Evolutionary conservation across 495 filamentous ascomycete species (phyloP).

Genomic region (Penicillium alfredii): DNA sequence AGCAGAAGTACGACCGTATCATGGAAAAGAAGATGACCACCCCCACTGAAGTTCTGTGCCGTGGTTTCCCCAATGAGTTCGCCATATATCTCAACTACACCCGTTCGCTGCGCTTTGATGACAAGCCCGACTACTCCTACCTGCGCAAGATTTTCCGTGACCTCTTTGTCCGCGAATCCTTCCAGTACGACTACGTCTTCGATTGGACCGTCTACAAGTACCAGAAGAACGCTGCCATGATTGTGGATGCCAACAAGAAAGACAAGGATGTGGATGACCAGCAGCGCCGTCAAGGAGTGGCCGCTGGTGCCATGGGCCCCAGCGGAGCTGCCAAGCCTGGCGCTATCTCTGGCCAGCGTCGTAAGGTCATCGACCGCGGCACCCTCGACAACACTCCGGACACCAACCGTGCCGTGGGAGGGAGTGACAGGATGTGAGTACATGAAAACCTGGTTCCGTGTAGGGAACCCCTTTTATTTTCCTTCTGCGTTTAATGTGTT

Average conservation of each 20-base stretch:
- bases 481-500: slow-evolving; percentile 78
- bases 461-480: slow-evolving; percentile 66
- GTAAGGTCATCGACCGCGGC: slow-evolving; percentile 74
- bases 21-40: slow-evolving; percentile 99
- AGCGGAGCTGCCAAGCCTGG: slow-evolving; percentile 60
- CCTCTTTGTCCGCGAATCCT: slow-evolving; percentile 97
- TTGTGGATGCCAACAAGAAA: slow-evolving; percentile 70
- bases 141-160: slow-evolving; percentile 99
- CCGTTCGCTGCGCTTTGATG: slow-evolving; percentile 95
- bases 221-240: slow-evolving; percentile 96
- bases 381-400: slow-evolving; percentile 73
- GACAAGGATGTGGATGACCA: slow-evolving; percentile 74
- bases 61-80: slow-evolving; percentile 99
- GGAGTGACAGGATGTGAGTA: slow-evolving; percentile 99
- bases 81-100: slow-evolving; percentile 99
- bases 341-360: slow-evolving; percentile 70
- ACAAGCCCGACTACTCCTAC: slow-evolving; percentile 99
- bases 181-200: slow-evolving; percentile 99
- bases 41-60: slow-evolving; percentile 97
- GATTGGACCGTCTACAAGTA: slow-evolving; percentile 99
- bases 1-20: slow-evolving; percentile 99
- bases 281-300: slow-evolving; percentile 53
- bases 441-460: slow-evolving; percentile 78
- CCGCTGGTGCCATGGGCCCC: slow-evolving; percentile 54
- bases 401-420: slow-evolving; percentile 80